Evolutionary conservation across 2,329 filamentous ascomycete species (phyloP), one percentile per base, ranked within the genome.

Genomic region (Ceratocystis cubensis): DNA sequence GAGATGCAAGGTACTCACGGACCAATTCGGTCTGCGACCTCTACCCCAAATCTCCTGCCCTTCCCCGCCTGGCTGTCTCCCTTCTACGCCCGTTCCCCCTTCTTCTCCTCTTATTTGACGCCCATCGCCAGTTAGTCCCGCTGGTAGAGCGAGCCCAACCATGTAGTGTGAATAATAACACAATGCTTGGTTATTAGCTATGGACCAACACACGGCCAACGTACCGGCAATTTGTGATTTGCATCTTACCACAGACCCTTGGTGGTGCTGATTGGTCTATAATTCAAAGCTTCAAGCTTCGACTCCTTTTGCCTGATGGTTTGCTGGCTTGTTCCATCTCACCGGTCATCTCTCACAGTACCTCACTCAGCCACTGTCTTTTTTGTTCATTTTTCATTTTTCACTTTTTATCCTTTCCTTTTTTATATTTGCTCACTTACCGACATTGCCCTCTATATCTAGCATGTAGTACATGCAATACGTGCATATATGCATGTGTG

Each of bases 391-490:
- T 20, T 25, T 50, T 50, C 7, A 41, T 5, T 50, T 22, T 53
- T 50, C 48, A 8, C 20, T 5, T 30, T 22, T 50, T n/a, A 7
- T n/a, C 5, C 22, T 50, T 20, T 10, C 37, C 37, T 50, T 22
- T 53, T 6, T 53, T 1, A 10, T 17, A 25, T 53, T 7, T 17
- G 10, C 48, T 25, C 48, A 13, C 48, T 53, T 53, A 28, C 48
- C 20, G 48, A 53, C 48, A 53, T 28, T 53, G 4, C 25, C 3
- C 48, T 25, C 5, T 53, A 5, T 25, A 53, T 10, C 25, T 7
- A 59, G 7, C 56, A 59, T 20, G 28, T 59, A 59, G n/a, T 37
- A 59, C 56, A 59, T 59, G 56, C 56, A 59, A 37, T 37, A 59
- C 17, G n/a, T n/a, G 25, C 56, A 37, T 59, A n/a, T n/a, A 53